These are phyloP conservation scores for Pancytospora epiphaga DNA, from an alignment of 371 early-diverging fungal genomes.

Conservation along the genomic window DNA sequence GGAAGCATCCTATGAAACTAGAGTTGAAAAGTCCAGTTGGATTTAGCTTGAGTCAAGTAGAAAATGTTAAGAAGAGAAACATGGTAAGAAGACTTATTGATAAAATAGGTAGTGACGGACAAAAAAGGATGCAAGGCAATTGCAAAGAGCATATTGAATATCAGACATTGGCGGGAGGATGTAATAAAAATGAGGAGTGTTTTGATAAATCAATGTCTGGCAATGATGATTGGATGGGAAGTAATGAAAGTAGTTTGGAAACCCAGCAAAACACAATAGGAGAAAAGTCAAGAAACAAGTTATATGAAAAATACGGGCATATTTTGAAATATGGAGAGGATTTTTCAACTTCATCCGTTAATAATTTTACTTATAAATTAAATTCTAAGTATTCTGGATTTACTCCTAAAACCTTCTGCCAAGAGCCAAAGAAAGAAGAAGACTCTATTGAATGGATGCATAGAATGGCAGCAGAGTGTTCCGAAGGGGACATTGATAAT, in stretches of 20 bases:
- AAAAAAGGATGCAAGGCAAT: constrained; percentile 25
- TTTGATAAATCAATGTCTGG: neutral
- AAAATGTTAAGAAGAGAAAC: constrained; percentile 48
- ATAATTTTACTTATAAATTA: neutral
- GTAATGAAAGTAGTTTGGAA: neutral
- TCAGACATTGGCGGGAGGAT: no score
- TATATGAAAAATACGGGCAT: neutral
- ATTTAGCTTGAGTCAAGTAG: constrained; percentile 36
- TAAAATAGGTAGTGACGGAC: constrained; percentile 14
- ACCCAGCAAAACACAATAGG: no score
- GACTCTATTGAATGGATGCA: no score
- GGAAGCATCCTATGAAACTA: constrained; percentile 12
- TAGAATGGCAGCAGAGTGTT: no score
- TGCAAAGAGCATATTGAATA: constrained; percentile 20
- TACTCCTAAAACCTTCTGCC: neutral
- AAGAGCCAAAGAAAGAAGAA: neutral
- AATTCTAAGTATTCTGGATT: no score
- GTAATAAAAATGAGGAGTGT: constrained; percentile 15
- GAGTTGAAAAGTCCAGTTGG: neutral
- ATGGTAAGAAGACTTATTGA: constrained; percentile 27
- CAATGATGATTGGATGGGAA: neutral
- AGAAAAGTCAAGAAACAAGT: neutral
- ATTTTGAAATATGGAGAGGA: no score
- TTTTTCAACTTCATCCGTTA: neutral
- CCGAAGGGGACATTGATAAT: no score